phyloP scores from a whole-genome alignment of 805 yeast genomes.

The Blastobotrys peoriensis region DNA sequence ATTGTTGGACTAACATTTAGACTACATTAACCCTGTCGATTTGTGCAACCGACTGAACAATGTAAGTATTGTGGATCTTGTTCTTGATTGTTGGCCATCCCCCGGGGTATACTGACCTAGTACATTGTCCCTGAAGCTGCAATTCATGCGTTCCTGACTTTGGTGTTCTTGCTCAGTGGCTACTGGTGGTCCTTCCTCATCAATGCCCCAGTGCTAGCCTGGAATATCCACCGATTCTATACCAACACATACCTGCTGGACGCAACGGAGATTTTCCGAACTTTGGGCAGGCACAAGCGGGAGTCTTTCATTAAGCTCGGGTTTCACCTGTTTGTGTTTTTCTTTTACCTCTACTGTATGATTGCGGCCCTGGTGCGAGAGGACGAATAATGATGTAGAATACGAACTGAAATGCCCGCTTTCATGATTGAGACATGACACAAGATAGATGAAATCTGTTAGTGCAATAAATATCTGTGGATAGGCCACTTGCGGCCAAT shows the following conservation, averaged over 20 bases:
- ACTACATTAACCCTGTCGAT: constrained; percentile 96
- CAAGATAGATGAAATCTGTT: neutral
- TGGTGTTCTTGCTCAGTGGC: constrained; percentile 73
- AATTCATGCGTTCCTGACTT: constrained; percentile 59
- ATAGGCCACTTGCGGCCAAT: too few species aligned
- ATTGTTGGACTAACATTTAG: too few species aligned
- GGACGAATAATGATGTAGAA: constrained; percentile 32
- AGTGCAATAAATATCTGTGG: too few species aligned
- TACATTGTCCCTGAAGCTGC: constrained; percentile 88
- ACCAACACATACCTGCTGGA: constrained; percentile 81
- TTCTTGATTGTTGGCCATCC: neutral
- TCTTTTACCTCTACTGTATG: constrained; percentile 94
- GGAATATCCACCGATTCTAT: constrained; percentile 72
- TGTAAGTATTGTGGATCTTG: constrained; percentile 16
- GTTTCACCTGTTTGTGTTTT: constrained; percentile 85
- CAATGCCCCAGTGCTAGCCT: constrained; percentile 78
- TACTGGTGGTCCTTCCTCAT: constrained; percentile 86
- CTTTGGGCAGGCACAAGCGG: constrained; percentile 85
- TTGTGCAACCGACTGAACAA: constrained; percentile 85
- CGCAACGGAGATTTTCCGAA: constrained; percentile 96
- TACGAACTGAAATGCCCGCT: too few species aligned
- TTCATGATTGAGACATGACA: too few species aligned
- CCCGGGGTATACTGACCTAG: constrained; percentile 22
- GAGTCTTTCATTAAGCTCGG: constrained; percentile 88
- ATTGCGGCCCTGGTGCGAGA: constrained; percentile 84